Evolutionary conservation across 257 asterid species (phyloP).

Genomic region (Solanum acaule): DNA sequence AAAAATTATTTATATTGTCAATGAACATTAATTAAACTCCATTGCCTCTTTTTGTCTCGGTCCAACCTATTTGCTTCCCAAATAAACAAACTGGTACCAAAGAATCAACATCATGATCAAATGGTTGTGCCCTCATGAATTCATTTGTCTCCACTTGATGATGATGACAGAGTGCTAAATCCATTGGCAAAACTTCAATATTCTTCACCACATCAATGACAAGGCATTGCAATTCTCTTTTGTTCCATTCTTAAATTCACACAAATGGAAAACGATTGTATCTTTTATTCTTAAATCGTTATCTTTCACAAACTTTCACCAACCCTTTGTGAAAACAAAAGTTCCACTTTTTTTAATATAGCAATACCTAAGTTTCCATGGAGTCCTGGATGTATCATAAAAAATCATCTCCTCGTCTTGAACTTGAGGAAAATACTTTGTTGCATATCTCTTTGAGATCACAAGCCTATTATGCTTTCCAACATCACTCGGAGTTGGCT

Average conservation of each 20-base stretch:
- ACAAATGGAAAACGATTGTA: conserved; percentile 19
- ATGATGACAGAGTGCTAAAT: neutral
- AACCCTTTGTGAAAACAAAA: conserved; percentile 57
- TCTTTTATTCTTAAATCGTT: conserved; percentile 42
- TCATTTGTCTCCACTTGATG: neutral
- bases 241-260: neutral
- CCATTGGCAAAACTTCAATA: neutral
- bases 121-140: neutral
- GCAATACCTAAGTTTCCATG: conserved; percentile 34
- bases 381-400: conserved; percentile 10
- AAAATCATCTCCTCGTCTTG: conserved; percentile 34
- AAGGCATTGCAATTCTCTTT: neutral
- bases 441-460: conserved; percentile 27
- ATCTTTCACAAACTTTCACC: conserved; percentile 56
- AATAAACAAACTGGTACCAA: too few relatives aligned
- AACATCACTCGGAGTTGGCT: conserved; percentile 52
- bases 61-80: neutral
- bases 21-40: neutral
- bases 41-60: neutral
- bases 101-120: neutral
- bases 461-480: neutral
- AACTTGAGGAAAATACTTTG: conserved; percentile 26
- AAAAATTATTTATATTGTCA: too few relatives aligned
- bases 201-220: neutral
- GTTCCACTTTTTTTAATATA: conserved; percentile 44